Percentiles rank a stretch among this genome's conserved stretches.
These are phyloP conservation scores for Phialocephala subalpina DNA, from an alignment of 2,329 filamentous ascomycete species.

Conservation along the genomic window DNA sequence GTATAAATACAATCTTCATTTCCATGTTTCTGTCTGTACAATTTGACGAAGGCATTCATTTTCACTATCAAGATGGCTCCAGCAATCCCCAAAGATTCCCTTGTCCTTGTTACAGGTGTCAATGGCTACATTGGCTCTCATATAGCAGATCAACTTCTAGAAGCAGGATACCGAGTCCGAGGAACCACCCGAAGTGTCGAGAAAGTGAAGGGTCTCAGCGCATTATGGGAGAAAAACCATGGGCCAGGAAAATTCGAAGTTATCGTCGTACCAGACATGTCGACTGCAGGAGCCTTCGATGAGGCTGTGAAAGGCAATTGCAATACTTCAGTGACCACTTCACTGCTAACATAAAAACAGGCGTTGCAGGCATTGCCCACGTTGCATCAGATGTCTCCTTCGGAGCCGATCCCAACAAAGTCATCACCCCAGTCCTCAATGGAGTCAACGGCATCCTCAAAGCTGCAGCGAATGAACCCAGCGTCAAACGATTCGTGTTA, in stretches of 20 bases:
- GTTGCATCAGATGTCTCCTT: conserved; percentile 48
- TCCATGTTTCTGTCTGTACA: neutral
- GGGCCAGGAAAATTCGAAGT: conserved; percentile 47
- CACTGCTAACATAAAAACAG: conserved; percentile 32
- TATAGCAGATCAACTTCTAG: conserved; percentile 49
- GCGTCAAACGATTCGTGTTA: conserved; percentile 50
- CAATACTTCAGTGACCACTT: neutral
- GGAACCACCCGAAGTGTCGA: conserved; percentile 50
- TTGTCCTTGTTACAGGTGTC: conserved; percentile 51
- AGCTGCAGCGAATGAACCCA: conserved; percentile 44
- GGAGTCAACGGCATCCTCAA: conserved; percentile 45
- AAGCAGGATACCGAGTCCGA: conserved; percentile 52
- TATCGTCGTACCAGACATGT: conserved; percentile 46
- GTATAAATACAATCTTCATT: neutral
- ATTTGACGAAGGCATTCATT: neutral
- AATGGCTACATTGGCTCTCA: conserved; percentile 53
- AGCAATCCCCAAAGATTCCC: conserved; percentile 42
- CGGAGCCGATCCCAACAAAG: conserved; percentile 47
- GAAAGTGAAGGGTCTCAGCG: conserved; percentile 45
- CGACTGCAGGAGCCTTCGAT: conserved; percentile 33
- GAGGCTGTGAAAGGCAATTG: conserved; percentile 35
- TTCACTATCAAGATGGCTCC: conserved; percentile 12
- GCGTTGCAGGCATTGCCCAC: conserved; percentile 47
- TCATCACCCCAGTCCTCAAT: conserved; percentile 47
- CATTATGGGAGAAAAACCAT: conserved; percentile 44